A percentile compares a stretch with the other conserved stretches of the same genome.
phyloP scores from a whole-genome alignment of 352 stramenopile species.

The Pythium insidiosum region DNA sequence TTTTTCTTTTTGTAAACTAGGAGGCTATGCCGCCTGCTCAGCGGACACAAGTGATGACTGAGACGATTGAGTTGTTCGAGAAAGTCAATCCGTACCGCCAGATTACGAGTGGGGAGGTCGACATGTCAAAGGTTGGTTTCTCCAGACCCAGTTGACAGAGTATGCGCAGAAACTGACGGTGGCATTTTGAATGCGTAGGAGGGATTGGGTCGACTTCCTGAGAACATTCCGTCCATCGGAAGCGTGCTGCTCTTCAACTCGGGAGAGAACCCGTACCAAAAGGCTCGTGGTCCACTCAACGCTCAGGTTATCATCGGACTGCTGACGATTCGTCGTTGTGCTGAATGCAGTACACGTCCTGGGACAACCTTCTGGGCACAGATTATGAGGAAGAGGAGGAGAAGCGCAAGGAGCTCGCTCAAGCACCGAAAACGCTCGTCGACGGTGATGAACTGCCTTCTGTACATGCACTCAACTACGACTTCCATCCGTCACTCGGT shows the following conservation, averaged over 20 bases:
- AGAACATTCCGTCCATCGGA: slow-evolving; percentile 76
- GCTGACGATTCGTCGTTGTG: background rate
- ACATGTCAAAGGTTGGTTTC: slow-evolving; percentile 67
- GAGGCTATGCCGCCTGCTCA: slow-evolving; percentile 64
- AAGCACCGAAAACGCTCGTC: slow-evolving; percentile 68
- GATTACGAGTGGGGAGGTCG: slow-evolving; percentile 59
- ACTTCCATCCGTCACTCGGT: slow-evolving; percentile 66
- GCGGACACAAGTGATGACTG: slow-evolving; percentile 67
- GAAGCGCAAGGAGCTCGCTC: slow-evolving; percentile 73
- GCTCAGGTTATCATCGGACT: background rate
- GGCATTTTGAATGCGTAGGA: slow-evolving; percentile 21
- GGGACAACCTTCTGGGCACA: slow-evolving; percentile 79
- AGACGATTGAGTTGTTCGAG: slow-evolving; percentile 79
- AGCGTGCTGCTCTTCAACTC: slow-evolving; percentile 86
- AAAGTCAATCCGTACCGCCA: slow-evolving; percentile 75
- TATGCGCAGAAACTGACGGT: too few species aligned
- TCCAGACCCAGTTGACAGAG: too few species aligned
- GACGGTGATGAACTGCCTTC: slow-evolving; percentile 72
- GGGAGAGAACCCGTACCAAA: slow-evolving; percentile 83
- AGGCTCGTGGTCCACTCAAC: slow-evolving; percentile 23
- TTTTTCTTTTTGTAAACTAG: slow-evolving; percentile 17
- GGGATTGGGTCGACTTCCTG: slow-evolving; percentile 62
- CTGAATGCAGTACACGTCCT: slow-evolving; percentile 68
- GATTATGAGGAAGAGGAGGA: slow-evolving; percentile 86
- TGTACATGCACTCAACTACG: slow-evolving; percentile 67